Conservation (phyloP, 441 rosid species). For the Syzygium syzygioides region DNA sequence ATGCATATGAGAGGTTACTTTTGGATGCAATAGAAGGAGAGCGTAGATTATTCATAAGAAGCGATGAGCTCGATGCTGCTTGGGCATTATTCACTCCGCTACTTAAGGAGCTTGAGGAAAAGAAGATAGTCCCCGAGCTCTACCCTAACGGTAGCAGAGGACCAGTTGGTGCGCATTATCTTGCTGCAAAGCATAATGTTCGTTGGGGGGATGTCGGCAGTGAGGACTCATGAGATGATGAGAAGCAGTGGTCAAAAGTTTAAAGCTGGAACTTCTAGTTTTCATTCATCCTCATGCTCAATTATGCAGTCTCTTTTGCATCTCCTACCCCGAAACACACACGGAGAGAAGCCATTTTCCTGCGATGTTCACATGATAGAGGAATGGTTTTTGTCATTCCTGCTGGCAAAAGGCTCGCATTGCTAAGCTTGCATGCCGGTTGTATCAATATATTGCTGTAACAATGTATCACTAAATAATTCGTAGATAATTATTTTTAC, state of each 20-base stretch:
- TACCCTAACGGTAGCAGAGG: constrained; percentile 93
- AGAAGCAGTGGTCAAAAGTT: not conserved
- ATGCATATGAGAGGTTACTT: constrained; percentile 91
- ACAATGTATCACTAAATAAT: not conserved
- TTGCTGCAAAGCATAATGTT: constrained; percentile 83
- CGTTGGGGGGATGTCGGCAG: constrained; percentile 81
- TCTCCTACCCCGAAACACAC: not conserved
- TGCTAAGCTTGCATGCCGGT: not conserved
- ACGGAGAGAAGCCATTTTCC: not conserved
- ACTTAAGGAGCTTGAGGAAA: constrained; percentile 63
- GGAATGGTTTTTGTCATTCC: not conserved
- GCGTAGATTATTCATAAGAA: constrained; percentile 75
- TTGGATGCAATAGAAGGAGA: constrained; percentile 89
- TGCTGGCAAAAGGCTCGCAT: not conserved
- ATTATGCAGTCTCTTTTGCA: not conserved
- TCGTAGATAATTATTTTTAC: not conserved
- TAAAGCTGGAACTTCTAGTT: not conserved
- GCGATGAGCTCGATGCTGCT: constrained; percentile 94
- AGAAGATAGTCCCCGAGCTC: constrained; percentile 71
- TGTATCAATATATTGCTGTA: not conserved
- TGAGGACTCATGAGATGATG: constrained; percentile 25
- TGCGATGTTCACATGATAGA: not conserved
- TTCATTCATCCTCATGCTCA: not conserved
- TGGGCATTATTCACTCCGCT: constrained; percentile 82
- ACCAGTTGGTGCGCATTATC: constrained; percentile 86